phyloP scores from a whole-genome alignment of 2,329 filamentous ascomycete species.

The Trichothecium sympodiale region DNA sequence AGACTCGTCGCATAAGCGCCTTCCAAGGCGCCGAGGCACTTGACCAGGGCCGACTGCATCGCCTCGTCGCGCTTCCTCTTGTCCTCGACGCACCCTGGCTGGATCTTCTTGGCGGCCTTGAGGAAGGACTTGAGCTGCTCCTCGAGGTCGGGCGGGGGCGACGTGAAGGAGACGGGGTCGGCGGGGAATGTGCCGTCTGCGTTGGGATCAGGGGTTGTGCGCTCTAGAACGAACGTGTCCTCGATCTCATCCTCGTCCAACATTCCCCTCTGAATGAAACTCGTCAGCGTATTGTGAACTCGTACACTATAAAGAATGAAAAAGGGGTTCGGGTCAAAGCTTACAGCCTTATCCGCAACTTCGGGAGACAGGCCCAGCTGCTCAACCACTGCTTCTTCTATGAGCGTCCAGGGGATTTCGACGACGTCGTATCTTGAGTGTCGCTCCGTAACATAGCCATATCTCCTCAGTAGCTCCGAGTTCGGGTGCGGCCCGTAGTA shows the following conservation, averaged over 20 bases:
- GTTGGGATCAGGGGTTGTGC: conserved; percentile 39
- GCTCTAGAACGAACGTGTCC: conserved; percentile 61
- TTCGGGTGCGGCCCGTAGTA: conserved; percentile 81
- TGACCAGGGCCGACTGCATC: conserved; percentile 15
- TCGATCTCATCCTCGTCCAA: conserved; percentile 50
- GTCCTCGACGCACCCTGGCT: conserved; percentile 29
- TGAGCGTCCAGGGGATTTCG: conserved; percentile 56
- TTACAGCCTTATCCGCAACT: conserved; percentile 25
- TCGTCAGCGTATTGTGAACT: too few relatives aligned
- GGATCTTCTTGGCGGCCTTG: conserved; percentile 35
- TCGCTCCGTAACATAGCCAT: conserved; percentile 75
- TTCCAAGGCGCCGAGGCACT: too few relatives aligned
- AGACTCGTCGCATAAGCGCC: conserved; percentile 28
- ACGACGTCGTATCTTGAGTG: conserved; percentile 75
- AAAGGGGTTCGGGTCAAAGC: neutral
- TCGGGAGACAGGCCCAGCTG: conserved; percentile 24
- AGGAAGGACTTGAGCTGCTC: conserved; percentile 39
- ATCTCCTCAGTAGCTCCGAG: conserved; percentile 70
- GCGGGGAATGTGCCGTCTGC: conserved; percentile 30
- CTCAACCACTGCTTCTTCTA: conserved; percentile 34
- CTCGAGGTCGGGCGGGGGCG: conserved; percentile 38
- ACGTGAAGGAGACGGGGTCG: conserved; percentile 23
- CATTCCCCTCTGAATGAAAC: neutral
- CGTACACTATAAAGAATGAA: neutral
- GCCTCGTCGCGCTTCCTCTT: conserved; percentile 39